phyloP scores from a whole-genome alignment of 352 stramenopile species.

The Phytophthora sansomeana region DNA sequence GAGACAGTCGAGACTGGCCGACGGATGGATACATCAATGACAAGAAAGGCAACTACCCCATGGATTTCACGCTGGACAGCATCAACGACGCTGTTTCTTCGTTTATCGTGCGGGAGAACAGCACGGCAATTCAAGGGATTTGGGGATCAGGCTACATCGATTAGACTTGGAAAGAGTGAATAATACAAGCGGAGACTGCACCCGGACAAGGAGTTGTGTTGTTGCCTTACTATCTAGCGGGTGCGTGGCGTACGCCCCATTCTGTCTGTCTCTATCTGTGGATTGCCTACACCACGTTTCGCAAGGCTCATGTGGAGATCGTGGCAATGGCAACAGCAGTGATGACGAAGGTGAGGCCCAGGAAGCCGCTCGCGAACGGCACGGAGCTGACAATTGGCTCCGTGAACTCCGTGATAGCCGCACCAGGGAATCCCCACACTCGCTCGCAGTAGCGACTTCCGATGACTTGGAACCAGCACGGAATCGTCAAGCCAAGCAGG shows the following conservation, averaged over 20 bases:
- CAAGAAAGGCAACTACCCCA: constrained; percentile 32
- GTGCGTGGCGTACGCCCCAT: not conserved
- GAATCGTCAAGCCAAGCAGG: constrained; percentile 78
- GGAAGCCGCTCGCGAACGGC: constrained; percentile 61
- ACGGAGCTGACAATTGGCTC: constrained; percentile 72
- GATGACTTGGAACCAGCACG: constrained; percentile 87
- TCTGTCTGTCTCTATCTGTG: constrained; percentile 24
- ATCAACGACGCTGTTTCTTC: constrained; percentile 39
- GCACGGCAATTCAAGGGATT: no score
- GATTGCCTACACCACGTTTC: constrained; percentile 5
- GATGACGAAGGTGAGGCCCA: constrained; percentile 77
- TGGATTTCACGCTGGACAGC: constrained; percentile 33
- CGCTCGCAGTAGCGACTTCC: constrained; percentile 80
- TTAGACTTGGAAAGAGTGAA: no score
- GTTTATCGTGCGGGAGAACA: constrained; percentile 37
- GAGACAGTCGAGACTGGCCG: constrained; percentile 27
- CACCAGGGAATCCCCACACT: constrained; percentile 73
- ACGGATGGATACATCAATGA: constrained; percentile 28
- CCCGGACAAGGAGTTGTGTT: no score
- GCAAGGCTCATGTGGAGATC: constrained; percentile 47
- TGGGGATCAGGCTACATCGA: no score
- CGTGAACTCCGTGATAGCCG: constrained; percentile 78
- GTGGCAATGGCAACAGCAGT: constrained; percentile 72
- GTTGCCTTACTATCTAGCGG: constrained; percentile 1
- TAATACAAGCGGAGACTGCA: no score